Conservation (phyloP, 768 basidiomycete species). For the Pholiota microspora region DNA sequence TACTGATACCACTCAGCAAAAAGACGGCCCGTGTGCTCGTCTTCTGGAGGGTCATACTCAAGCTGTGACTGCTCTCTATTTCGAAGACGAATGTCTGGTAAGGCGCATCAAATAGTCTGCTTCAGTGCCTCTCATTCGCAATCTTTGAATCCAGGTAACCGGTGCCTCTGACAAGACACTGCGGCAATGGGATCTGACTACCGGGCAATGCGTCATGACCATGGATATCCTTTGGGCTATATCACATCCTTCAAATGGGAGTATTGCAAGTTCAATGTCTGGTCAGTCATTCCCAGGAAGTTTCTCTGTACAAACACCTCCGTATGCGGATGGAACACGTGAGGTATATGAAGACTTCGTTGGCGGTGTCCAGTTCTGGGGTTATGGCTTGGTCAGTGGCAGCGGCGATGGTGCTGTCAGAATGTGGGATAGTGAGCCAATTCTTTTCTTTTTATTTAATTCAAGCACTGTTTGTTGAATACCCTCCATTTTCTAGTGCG, state of each 20-base stretch:
- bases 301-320: slow-evolving; percentile 84
- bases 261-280: slow-evolving; percentile 37
- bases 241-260: slow-evolving; percentile 70
- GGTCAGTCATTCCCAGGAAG: slow-evolving; percentile 50
- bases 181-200: slow-evolving; percentile 96
- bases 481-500: slow-evolving; percentile 60
- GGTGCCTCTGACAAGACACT: slow-evolving; percentile 98
- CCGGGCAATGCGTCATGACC: slow-evolving; percentile 97
- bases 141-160: slow-evolving; percentile 64
- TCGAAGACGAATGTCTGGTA: slow-evolving; percentile 92
- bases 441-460: not conserved
- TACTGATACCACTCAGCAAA: slow-evolving; percentile 25
- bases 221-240: slow-evolving; percentile 99
- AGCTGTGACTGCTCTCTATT: slow-evolving; percentile 90
- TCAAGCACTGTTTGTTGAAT: not conserved
- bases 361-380: slow-evolving; percentile 98
- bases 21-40: slow-evolving; percentile 64
- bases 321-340: slow-evolving; percentile 87
- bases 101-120: slow-evolving; percentile 22
- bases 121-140: slow-evolving; percentile 12
- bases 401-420: slow-evolving; percentile 96
- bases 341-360: slow-evolving; percentile 98
- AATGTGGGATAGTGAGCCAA: slow-evolving; percentile 97
- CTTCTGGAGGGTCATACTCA: slow-evolving; percentile 90
- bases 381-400: slow-evolving; percentile 94